Evolutionary conservation across 2,329 filamentous ascomycete species (phyloP).

Genomic region (Chrysoporthe austroafricana): DNA sequence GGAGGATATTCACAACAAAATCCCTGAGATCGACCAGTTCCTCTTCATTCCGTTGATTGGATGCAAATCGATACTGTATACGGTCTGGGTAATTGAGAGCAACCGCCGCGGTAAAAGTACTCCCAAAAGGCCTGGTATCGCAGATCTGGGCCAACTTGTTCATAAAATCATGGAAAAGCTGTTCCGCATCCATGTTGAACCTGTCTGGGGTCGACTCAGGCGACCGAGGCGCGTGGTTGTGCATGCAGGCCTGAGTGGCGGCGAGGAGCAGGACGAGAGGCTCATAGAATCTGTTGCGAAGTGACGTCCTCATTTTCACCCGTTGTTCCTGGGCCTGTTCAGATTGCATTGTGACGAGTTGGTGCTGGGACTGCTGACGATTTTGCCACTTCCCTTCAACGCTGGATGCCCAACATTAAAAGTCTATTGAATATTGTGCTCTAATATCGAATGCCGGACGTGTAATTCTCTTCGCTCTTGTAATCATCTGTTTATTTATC

Average conservation of each 20-base stretch:
- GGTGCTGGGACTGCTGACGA: too few relatives aligned
- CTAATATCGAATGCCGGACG: too few relatives aligned
- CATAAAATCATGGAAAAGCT: constrained; percentile 33
- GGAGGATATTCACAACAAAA: too few relatives aligned
- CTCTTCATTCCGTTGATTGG: constrained; percentile 31
- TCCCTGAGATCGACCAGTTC: constrained; percentile 7
- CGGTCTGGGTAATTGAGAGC: constrained; percentile 32
- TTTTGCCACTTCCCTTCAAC: too few relatives aligned
- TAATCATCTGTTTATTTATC: too few relatives aligned
- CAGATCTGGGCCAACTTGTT: constrained; percentile 37
- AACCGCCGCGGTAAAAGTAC: constrained; percentile 34
- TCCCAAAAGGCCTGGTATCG: constrained; percentile 31
- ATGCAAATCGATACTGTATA: constrained; percentile 36
- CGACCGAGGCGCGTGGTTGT: background rate
- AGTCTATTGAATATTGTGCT: too few relatives aligned
- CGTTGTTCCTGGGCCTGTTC: background rate
- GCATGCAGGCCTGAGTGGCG: constrained; percentile 4
- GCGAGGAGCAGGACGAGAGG: constrained; percentile 14
- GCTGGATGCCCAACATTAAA: too few relatives aligned
- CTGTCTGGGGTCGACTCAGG: background rate
- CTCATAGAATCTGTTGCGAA: constrained; percentile 20
- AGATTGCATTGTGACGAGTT: too few relatives aligned
- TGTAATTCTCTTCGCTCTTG: too few relatives aligned
- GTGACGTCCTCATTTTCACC: background rate
- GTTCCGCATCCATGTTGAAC: constrained; percentile 20